These are phyloP conservation scores for Botrytis galanthina DNA, from an alignment of 2,329 filamentous ascomycete species.

Conservation along the genomic window DNA sequence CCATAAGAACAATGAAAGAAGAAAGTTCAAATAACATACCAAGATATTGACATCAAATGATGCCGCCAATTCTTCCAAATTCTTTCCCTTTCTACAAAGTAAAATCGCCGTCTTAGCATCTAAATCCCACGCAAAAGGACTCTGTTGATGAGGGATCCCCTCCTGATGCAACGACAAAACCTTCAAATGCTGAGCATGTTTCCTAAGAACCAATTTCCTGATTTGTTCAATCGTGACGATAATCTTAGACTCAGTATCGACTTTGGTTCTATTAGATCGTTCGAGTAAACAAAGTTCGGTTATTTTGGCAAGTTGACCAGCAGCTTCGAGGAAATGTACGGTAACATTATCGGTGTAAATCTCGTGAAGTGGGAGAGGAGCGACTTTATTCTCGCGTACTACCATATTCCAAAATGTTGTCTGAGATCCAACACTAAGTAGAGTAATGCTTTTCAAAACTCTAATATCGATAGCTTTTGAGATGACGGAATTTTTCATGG, in stretches of 20 bases:
- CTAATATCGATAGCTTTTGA: constrained; percentile 55
- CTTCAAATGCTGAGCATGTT: constrained; percentile 54
- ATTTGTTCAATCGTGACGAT: constrained; percentile 57
- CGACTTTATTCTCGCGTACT: constrained; percentile 51
- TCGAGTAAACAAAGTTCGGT: constrained; percentile 61
- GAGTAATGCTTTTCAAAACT: constrained; percentile 55
- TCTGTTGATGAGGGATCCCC: constrained; percentile 51
- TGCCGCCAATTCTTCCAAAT: constrained; percentile 55
- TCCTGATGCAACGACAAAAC: constrained; percentile 62
- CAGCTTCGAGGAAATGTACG: constrained; percentile 51
- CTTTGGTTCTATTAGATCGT: constrained; percentile 49
- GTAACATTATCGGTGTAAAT: constrained; percentile 65
- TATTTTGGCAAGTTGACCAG: constrained; percentile 52
- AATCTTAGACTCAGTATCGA: constrained; percentile 52
- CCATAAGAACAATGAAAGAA: not conserved
- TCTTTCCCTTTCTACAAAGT: constrained; percentile 50
- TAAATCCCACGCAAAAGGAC: constrained; percentile 54
- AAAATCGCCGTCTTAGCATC: constrained; percentile 54
- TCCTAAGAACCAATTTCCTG: constrained; percentile 54
- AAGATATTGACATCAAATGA: constrained; percentile 54
- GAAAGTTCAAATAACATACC: constrained; percentile 42
- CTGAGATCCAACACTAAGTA: constrained; percentile 64
- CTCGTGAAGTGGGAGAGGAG: constrained; percentile 52
- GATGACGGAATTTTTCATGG: constrained; percentile 57
- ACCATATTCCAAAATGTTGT: constrained; percentile 58